Conservation (phyloP, 2,329 filamentous ascomycete genomes). For the Hypoxylon rubiginosum region DNA sequence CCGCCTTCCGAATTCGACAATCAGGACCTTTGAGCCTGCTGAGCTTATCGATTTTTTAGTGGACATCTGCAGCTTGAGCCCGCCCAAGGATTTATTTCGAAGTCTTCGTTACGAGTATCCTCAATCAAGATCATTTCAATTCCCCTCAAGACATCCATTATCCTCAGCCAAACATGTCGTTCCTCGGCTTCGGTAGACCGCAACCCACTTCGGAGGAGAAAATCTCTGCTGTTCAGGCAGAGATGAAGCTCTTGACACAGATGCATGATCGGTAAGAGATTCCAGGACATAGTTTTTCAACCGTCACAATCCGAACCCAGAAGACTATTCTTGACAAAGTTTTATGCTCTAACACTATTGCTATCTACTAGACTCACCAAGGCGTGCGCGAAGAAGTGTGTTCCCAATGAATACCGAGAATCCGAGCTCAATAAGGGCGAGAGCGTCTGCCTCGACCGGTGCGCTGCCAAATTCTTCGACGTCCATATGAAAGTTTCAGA, state of each 20-base stretch:
- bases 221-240: slow-evolving; percentile 94
- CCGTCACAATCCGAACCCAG: background rate
- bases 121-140: slow-evolving; percentile 2
- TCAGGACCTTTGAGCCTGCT: too few species aligned
- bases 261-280: slow-evolving; percentile 91
- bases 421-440: slow-evolving; percentile 98
- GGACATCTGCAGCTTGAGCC: slow-evolving; percentile 9
- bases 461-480: slow-evolving; percentile 98
- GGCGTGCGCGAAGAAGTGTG: slow-evolving; percentile 93
- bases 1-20: slow-evolving; percentile 45
- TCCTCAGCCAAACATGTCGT: slow-evolving; percentile 70
- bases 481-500: slow-evolving; percentile 98
- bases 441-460: slow-evolving; percentile 97
- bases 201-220: slow-evolving; percentile 97
- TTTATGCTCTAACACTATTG: slow-evolving; percentile 29
- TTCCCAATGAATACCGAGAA: slow-evolving; percentile 93
- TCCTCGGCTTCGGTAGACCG: slow-evolving; percentile 79
- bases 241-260: slow-evolving; percentile 97
- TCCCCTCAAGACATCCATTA: background rate
- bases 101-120: slow-evolving; percentile 26
- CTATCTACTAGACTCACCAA: slow-evolving; percentile 75
- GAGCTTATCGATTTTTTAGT: slow-evolving; percentile 15
- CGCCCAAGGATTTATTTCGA: slow-evolving; percentile 15
- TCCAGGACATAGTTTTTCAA: background rate
- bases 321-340: background rate